Conservation (phyloP, 179 eudicot species). For the Gypsophila paniculata region DNA sequence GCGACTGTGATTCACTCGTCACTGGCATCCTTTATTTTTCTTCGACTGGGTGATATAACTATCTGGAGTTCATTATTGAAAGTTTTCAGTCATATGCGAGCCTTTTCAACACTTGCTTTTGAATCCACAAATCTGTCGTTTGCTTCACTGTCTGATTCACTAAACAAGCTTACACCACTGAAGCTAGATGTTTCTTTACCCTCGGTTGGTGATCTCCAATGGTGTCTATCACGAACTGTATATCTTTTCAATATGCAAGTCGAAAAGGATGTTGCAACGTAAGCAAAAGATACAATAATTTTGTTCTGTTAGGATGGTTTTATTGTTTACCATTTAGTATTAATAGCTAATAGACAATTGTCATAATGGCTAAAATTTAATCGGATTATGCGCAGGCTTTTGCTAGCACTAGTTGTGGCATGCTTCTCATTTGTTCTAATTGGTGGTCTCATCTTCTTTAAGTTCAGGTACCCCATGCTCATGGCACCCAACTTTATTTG, state of each 20-base stretch:
- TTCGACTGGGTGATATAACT: constrained; percentile 37
- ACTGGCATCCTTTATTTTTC: constrained; percentile 39
- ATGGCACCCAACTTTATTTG: background rate
- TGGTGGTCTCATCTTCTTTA: constrained; percentile 91
- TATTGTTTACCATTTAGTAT: background rate
- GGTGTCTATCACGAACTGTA: constrained; percentile 59
- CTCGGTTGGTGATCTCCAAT: constrained; percentile 61
- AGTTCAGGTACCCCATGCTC: constrained; percentile 56
- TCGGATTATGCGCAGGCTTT: constrained; percentile 51
- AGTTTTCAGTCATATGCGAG: constrained; percentile 27
- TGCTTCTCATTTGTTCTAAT: constrained; percentile 79
- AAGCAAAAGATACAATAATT: constrained; percentile 34
- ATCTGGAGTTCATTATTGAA: constrained; percentile 29
- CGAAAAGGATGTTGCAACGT: constrained; percentile 89
- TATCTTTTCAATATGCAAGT: constrained; percentile 87
- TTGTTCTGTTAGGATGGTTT: constrained; percentile 10
- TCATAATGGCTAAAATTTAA: constrained; percentile 3
- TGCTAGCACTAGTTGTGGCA: constrained; percentile 62
- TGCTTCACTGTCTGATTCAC: constrained; percentile 67
- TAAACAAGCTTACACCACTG: constrained; percentile 76
- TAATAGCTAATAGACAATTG: background rate
- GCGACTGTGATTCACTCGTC: constrained; percentile 36
- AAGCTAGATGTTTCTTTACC: constrained; percentile 74
- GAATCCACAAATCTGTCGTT: constrained; percentile 42
- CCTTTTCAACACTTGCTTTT: constrained; percentile 34